phyloP scores from a whole-genome alignment of 1,284 basidiomycete genomes.

The Wallemia ichthyophaga region DNA sequence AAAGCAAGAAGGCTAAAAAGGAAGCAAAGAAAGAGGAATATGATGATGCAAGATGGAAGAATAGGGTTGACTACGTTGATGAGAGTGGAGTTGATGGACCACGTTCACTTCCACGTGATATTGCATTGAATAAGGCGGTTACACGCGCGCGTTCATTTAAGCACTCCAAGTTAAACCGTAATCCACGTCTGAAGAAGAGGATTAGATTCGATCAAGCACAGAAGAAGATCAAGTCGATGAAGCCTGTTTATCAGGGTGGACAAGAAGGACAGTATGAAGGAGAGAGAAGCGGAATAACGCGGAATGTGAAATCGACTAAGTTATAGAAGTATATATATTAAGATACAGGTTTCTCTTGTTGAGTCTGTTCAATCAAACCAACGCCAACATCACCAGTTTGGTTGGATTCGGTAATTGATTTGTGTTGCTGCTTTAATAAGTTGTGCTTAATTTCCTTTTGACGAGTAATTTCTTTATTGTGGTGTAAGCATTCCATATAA shows the following conservation, averaged over 20 bases:
- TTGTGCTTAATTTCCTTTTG: neutral
- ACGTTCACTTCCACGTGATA: conserved; percentile 55
- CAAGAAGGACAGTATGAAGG: conserved; percentile 20
- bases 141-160: conserved; percentile 28
- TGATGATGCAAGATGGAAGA: conserved; percentile 23
- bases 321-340: conserved; percentile 13
- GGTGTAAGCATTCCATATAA: conserved; percentile 78
- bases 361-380: neutral
- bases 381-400: neutral
- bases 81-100: conserved; percentile 31
- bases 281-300: conserved; percentile 43
- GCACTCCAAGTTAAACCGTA: conserved; percentile 53
- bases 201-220: conserved; percentile 74
- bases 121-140: conserved; percentile 70
- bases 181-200: conserved; percentile 84
- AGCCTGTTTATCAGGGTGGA: conserved; percentile 64
- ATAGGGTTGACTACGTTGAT: conserved; percentile 23
- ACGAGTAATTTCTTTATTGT: conserved; percentile 51
- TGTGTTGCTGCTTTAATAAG: neutral
- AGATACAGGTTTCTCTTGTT: neutral
- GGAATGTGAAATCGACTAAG: conserved; percentile 53
- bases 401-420: neutral
- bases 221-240: conserved; percentile 59
- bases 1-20: conserved; percentile 36
- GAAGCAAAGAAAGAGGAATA: conserved; percentile 48